phyloP scores from a whole-genome alignment of 345 rosid species.

The Adansonia digitata region DNA sequence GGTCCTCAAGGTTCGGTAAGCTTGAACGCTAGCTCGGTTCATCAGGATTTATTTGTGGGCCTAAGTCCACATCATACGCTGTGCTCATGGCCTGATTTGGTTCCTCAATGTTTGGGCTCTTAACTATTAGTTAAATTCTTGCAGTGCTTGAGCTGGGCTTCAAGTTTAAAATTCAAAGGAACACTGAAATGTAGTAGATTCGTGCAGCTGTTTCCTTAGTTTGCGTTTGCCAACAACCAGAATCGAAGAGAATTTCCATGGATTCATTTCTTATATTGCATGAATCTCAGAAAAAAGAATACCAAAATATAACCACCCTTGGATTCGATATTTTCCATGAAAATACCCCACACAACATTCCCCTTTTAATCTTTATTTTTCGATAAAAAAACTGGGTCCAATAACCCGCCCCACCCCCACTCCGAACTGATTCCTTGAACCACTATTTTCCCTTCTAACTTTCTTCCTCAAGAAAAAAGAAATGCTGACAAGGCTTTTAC shows the following conservation, averaged over 20 bases:
- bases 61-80: not conserved
- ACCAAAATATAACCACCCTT: not conserved
- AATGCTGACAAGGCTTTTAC: conserved; percentile 49
- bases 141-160: too few relatives aligned
- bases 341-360: not conserved
- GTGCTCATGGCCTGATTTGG: not conserved
- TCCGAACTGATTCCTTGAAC: not conserved
- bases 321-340: conserved; percentile 4
- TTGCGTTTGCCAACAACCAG: conserved; percentile 5
- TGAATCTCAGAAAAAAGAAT: not conserved
- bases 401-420: too few relatives aligned
- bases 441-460: too few relatives aligned
- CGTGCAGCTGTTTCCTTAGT: not conserved
- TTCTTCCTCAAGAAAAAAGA: too few relatives aligned
- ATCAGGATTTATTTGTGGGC: not conserved
- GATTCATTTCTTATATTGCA: conserved; percentile 9
- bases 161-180: not conserved
- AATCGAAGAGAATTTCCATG: conserved; percentile 17
- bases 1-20: not conserved
- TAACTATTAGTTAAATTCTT: not conserved
- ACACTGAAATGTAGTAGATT: not conserved
- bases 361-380: not conserved
- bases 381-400: too few relatives aligned
- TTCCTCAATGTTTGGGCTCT: not conserved
- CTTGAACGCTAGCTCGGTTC: not conserved